Conservation (phyloP, 2,329 filamentous ascomycete genomes). For the Arthrobotrys iridis region DNA sequence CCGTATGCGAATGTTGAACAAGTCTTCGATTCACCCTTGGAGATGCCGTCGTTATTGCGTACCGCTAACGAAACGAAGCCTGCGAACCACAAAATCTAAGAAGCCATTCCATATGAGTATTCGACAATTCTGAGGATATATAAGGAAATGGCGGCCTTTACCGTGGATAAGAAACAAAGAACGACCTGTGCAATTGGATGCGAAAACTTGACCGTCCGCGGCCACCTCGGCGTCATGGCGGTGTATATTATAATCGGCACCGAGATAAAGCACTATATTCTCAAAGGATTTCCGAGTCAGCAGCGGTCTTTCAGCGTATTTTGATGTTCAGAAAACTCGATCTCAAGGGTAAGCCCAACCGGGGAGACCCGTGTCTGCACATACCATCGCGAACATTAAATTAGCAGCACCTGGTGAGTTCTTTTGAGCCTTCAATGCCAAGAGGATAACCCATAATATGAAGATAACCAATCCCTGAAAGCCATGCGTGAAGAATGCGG, state of each 20-base stretch:
- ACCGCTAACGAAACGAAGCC: constrained; percentile 73
- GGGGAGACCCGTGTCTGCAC: not conserved
- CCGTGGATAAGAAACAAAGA: constrained; percentile 59
- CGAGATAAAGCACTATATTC: constrained; percentile 70
- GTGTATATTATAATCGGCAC: constrained; percentile 74
- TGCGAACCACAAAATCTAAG: constrained; percentile 71
- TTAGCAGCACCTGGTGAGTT: constrained; percentile 32
- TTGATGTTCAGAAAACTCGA: no score
- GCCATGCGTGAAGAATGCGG: constrained; percentile 50
- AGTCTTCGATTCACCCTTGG: constrained; percentile 52
- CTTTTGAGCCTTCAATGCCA: constrained; percentile 49
- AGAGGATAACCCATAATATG: constrained; percentile 34
- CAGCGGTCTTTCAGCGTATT: not conserved
- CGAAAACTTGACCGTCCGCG: constrained; percentile 70
- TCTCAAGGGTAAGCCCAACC: not conserved
- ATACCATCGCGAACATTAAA: constrained; percentile 50
- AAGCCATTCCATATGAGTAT: not conserved
- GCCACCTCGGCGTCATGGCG: constrained; percentile 72
- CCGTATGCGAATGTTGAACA: constrained; percentile 63
- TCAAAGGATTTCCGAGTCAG: constrained; percentile 9
- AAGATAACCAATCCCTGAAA: constrained; percentile 44
- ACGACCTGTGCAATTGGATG: constrained; percentile 72
- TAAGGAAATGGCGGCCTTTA: not conserved
- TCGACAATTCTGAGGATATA: not conserved
- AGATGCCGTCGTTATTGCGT: constrained; percentile 66